phyloP scores from a whole-genome alignment of 176 grass and related monocot species.

The Melocanna baccifera region DNA sequence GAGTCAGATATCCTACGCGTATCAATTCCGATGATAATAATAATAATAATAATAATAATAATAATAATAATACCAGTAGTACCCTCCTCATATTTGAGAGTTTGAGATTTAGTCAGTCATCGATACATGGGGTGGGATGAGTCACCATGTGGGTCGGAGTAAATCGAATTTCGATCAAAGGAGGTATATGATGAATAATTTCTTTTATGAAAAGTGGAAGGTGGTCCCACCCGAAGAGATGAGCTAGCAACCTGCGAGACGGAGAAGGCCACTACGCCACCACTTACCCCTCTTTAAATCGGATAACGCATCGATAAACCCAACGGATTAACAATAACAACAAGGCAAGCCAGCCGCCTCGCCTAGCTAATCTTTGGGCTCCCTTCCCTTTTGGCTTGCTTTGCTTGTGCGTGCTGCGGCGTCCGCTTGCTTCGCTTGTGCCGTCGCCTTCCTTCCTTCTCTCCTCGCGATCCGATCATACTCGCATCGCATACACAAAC shows the following conservation, averaged over 20 bases:
- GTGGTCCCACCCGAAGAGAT: neutral
- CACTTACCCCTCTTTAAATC: conserved; percentile 23
- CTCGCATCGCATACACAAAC: neutral
- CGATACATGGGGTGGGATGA: no score
- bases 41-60: neutral
- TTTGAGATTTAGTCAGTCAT: no score
- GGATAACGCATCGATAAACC: conserved; percentile 31
- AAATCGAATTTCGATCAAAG: no score
- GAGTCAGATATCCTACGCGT: no score
- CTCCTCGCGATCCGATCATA: conserved; percentile 17
- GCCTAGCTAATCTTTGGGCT: no score
- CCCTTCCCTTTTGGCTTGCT: neutral
- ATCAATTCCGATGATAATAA: neutral
- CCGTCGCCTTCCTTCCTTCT: conserved; percentile 17
- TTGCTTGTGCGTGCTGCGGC: neutral
- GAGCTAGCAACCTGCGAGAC: neutral
- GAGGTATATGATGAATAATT: no score
- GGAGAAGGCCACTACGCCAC: neutral
- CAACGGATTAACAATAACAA: conserved; percentile 21
- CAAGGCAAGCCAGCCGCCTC: neutral
- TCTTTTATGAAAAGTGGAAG: neutral
- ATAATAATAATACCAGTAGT: neutral
- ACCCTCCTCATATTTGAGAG: no score
- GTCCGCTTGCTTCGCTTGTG: neutral
- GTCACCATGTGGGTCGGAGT: no score